Base-by-base conservation (phyloP, 495 filamentous ascomycete species). In the Neurospora sp. region DNA sequence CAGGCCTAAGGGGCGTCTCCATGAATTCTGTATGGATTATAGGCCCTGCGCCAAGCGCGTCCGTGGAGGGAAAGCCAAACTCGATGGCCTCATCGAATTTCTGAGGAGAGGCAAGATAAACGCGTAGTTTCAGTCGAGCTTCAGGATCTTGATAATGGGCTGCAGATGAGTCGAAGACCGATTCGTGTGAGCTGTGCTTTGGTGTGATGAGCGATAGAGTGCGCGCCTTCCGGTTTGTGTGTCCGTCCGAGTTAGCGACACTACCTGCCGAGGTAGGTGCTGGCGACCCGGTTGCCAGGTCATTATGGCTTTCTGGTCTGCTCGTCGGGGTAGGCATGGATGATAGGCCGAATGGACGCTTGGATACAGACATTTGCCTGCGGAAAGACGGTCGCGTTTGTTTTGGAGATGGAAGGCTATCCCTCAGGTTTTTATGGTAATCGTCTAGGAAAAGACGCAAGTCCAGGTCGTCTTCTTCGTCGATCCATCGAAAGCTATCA, bases 41-140 rank as follows among this genome's bases (percentile, higher is more conserved):
- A n/a, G 77, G 71, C 22, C 70, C 73, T 38, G 73, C 77, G 0
- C 80, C 77, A 35, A 82, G 73, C 3, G 77, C 77, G 44, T 86
- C 82, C 39, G 82, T 87, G 20, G 92, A 89, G 0, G 94, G 94
- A 75, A 98, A 97, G 5, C 95, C 94, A 82, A 96, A 97, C 78
- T 96, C 93, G 70, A 97, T 87, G 2, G 93, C 94, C 83, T 98
- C 94, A 77, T 98, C 96, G 73, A 98, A 97, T 78, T 97, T 97
- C 74, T 97, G 93, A 10, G 94, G 92, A 2, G 95, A 98, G 20
- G 92, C 91, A 4, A 97, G 86, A 74, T 94, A 97, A n/a, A 94
- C 90, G 4, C 93, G 90, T 14, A 98, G 83, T 78, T 95, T 97
- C 69, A 94, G 82, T 44, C 95, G 89, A 44, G 94, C 93, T 78